Base-by-base conservation (phyloP, 1,284 basidiomycete genomes). In the Athelia psychrophila region DNA sequence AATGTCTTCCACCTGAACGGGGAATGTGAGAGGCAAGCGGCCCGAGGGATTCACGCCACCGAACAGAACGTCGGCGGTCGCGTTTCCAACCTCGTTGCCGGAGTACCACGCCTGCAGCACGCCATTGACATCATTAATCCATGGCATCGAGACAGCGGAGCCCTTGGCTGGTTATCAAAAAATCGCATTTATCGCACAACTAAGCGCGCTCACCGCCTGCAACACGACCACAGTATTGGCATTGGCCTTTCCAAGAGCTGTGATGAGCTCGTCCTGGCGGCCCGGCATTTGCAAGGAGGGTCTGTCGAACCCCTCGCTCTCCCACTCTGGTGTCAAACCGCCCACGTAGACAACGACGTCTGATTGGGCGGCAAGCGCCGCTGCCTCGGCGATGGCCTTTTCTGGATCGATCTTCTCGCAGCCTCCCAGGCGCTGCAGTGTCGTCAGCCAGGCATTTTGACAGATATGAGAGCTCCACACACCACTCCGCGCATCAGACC, bases 21-120 rank as follows among this genome's bases (percentile, higher is more conserved):
- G 88, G 40, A 91, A 74, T 1, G 86, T 83, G 55, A 92, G 69
- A 2, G 89, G 82, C 8, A 92, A 74, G 40, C 83, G 79, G 3
- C 85, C 90, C 45, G 78, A 77, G 1, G 89, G 90, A 60, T 89
- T 91, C 49, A 86, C 75, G 52, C 76, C 78, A 32, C 89, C 90
- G 63, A 81, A 91, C 13, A 93, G 61, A 15, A 92, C 72, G 61
- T 90, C 87, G 9, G 84, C 82, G 51, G 92, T 78, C 0, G 86
- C 84, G 61, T 87, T 86, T 2, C 90, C 89, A 15, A 75, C 73
- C 66, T 89, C 88, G 63, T 91, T 90, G 2, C 89, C 90, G 4
- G 80, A 82, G 60, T 89, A 91, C 83, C 83, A 86, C 0, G 82
- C 70, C 55, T 85, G 83, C 6, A 86, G 58, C 30, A 86, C 64